Conservation (phyloP, 352 stramenopile species). For the Globisporangium rhizosaccharum region DNA sequence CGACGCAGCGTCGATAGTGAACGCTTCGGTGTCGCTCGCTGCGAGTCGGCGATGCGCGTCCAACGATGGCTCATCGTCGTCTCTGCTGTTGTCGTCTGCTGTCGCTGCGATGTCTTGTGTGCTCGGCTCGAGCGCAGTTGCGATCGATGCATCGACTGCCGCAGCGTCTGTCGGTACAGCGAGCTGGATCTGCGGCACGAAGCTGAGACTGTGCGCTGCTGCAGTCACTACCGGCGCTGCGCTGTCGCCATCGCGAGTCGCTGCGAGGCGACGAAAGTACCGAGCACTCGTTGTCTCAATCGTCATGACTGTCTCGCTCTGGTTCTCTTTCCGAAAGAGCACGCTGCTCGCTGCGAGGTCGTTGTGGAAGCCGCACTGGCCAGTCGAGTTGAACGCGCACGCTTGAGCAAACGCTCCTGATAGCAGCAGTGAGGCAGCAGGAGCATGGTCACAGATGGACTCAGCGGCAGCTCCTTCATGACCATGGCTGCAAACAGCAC, state of each 20-base stretch:
- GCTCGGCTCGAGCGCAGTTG: neutral
- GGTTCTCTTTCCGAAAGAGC: conserved; percentile 23
- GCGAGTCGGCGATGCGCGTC: neutral
- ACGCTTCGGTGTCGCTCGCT: neutral
- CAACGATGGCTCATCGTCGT: neutral
- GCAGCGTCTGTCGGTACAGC: neutral
- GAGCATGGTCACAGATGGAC: neutral
- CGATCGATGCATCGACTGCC: neutral
- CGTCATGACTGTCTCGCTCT: conserved; percentile 10
- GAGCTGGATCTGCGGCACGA: neutral
- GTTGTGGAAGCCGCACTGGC: conserved; percentile 26
- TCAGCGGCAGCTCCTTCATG: neutral
- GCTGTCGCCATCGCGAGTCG: neutral
- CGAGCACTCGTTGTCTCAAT: conserved; percentile 7
- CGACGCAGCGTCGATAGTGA: neutral
- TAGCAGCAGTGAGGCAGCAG: neutral
- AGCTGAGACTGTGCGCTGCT: neutral
- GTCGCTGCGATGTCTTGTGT: neutral
- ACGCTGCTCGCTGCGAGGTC: conserved; percentile 17
- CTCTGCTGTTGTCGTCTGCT: neutral
- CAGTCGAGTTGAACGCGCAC: conserved; percentile 23
- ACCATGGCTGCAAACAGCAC: conserved; percentile 2
- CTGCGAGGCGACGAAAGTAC: conserved; percentile 12
- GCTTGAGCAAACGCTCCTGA: neutral
- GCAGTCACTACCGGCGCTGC: neutral